Evolutionary conservation across 2,329 filamentous ascomycete genomes (phyloP).

Genomic region (Aureobasidium sp.): DNA sequence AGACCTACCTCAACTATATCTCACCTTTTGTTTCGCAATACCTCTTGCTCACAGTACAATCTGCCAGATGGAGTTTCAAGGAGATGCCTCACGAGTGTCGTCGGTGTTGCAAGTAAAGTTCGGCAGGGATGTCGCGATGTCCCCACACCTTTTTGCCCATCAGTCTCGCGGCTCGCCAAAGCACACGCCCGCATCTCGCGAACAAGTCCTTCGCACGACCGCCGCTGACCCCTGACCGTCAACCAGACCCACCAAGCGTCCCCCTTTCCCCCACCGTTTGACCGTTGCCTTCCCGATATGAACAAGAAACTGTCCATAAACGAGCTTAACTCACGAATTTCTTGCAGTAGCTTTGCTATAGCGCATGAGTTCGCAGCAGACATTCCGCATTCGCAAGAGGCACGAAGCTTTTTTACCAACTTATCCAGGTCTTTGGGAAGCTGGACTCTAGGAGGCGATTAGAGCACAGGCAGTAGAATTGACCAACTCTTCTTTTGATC

Average conservation of each 20-base stretch:
- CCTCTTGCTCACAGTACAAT: background rate
- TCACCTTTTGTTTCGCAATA: background rate
- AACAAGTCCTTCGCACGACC: conserved; percentile 1
- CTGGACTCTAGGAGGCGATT: background rate
- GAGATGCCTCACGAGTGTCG: background rate
- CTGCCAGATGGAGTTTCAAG: conserved; percentile 4
- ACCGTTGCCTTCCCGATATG: conserved; percentile 4
- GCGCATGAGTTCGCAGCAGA: conserved; percentile 3
- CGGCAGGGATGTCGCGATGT: conserved; percentile 3
- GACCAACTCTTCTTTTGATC: background rate
- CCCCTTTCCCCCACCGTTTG: conserved; percentile 6
- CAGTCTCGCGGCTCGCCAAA: background rate
- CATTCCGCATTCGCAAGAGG: background rate
- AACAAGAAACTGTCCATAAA: conserved; percentile 8
- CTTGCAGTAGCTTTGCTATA: conserved; percentile 2
- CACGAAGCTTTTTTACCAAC: background rate
- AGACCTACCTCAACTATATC: background rate
- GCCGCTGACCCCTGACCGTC: background rate
- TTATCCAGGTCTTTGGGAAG: conserved; percentile 4
- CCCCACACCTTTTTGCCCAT: background rate
- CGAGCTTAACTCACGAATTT: background rate
- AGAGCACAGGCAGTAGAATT: background rate
- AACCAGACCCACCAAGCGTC: conserved; percentile 4
- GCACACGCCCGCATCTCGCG: conserved; percentile 1
- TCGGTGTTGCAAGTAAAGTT: conserved; percentile 2